Evolutionary conservation across 1,139 yeast genomes (phyloP).

Genomic region (Yamadazyma pseudoaaseri): DNA sequence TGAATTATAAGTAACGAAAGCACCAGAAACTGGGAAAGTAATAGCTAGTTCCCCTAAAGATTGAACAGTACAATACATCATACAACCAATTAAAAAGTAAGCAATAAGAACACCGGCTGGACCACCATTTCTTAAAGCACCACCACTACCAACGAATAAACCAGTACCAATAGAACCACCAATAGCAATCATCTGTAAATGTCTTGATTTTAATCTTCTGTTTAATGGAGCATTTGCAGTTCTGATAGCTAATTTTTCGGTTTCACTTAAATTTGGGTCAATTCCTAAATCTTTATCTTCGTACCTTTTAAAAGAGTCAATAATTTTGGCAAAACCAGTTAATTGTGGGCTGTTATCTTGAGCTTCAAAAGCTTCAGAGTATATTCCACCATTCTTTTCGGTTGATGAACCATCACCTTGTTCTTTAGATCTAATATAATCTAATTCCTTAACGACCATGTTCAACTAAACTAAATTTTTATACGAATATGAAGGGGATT

Average conservation of each 20-base stretch:
- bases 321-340: constrained; percentile 41
- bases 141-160: constrained; percentile 66
- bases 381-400: constrained; percentile 44
- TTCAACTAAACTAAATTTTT: neutral
- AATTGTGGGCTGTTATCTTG: constrained; percentile 24
- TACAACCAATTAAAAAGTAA: constrained; percentile 43
- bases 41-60: constrained; percentile 73
- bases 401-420: constrained; percentile 33
- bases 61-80: constrained; percentile 65
- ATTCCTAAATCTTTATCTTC: constrained; percentile 51
- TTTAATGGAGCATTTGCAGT: constrained; percentile 72
- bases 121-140: constrained; percentile 59
- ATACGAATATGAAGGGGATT: neutral
- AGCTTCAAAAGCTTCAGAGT: constrained; percentile 41
- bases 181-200: constrained; percentile 81
- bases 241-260: constrained; percentile 64
- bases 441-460: constrained; percentile 47
- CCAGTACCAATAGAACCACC: constrained; percentile 91
- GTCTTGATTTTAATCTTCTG: constrained; percentile 59
- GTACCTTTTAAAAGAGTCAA: constrained; percentile 57
- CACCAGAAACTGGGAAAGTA: constrained; percentile 72
- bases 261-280: constrained; percentile 57
- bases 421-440: constrained; percentile 40
- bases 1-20: constrained; percentile 66
- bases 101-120: constrained; percentile 75